Evolutionary conservation across 1,284 basidiomycete genomes (phyloP).

Genomic region (Ustilago sp.): DNA sequence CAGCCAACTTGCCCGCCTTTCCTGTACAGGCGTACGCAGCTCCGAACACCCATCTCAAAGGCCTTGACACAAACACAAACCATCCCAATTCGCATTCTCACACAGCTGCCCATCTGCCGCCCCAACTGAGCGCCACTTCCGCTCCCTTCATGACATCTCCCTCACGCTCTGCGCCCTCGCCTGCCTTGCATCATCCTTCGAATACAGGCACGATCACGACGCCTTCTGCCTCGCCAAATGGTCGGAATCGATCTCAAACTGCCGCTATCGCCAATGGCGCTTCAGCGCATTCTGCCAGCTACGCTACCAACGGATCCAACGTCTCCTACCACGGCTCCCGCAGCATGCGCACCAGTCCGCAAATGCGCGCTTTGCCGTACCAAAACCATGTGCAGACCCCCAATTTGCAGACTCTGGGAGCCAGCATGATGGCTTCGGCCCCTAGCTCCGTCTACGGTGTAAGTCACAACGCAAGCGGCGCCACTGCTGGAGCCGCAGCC

Average conservation of each 20-base stretch:
- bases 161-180: conserved; percentile 31
- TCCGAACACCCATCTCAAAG: conserved; percentile 2
- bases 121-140: conserved; percentile 11
- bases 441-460: conserved; percentile 28
- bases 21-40: conserved; percentile 30
- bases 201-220: conserved; percentile 2
- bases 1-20: conserved; percentile 30
- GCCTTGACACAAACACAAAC: not conserved
- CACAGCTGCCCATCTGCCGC: conserved; percentile 9
- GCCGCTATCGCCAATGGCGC: conserved; percentile 27
- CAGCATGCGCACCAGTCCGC: conserved; percentile 43
- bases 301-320: conserved; percentile 22
- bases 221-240: conserved; percentile 34
- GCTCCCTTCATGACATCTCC: conserved; percentile 37
- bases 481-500: conserved; percentile 6
- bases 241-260: conserved; percentile 40
- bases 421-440: conserved; percentile 17
- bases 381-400: conserved; percentile 30
- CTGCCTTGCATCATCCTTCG: conserved; percentile 15
- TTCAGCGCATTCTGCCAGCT: conserved; percentile 13
- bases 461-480: not conserved
- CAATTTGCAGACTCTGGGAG: conserved; percentile 22
- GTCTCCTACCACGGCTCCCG: conserved; percentile 27
- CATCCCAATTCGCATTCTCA: conserved; percentile 2
- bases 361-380: conserved; percentile 41